These are phyloP conservation scores for Peniophora sp. DNA, from an alignment of 1,284 basidiomycete species.

Conservation along the genomic window DNA sequence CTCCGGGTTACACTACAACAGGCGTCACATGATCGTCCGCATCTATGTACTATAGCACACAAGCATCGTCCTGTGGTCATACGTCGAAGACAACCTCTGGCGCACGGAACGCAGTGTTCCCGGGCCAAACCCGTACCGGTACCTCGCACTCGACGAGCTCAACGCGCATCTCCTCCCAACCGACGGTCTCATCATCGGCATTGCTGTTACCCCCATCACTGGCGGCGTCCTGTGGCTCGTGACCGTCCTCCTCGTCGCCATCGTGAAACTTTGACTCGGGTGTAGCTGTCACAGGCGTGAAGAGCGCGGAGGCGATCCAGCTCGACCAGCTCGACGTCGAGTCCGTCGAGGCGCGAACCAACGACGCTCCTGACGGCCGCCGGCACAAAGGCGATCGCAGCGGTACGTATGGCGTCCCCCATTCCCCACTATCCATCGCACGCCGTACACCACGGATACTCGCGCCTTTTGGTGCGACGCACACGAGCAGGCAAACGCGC, in stretches of 20 bases:
- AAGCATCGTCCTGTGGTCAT: too few relatives aligned
- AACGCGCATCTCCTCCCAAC: conserved; percentile 55
- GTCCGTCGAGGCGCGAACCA: conserved; percentile 4
- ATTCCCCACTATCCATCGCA: conserved; percentile 53
- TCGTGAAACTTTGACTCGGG: conserved; percentile 48
- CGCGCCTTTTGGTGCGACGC: conserved; percentile 51
- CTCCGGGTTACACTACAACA: too few relatives aligned
- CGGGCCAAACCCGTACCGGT: conserved; percentile 81
- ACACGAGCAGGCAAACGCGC: conserved; percentile 73
- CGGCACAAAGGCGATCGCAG: conserved; percentile 54
- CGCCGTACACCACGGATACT: conserved; percentile 45
- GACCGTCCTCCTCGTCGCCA: conserved; percentile 34
- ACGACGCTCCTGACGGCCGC: conserved; percentile 13
- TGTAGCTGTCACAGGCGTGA: conserved; percentile 43
- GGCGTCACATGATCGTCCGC: too few relatives aligned
- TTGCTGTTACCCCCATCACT: too few relatives aligned
- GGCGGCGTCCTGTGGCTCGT: conserved; percentile 11
- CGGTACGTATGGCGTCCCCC: conserved; percentile 62
- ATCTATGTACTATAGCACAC: too few relatives aligned
- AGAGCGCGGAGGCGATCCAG: conserved; percentile 40
- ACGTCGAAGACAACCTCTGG: conserved; percentile 72
- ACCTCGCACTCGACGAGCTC: conserved; percentile 91
- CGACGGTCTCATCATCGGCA: conserved; percentile 48
- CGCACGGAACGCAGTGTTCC: conserved; percentile 84
- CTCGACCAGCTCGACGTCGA: conserved; percentile 8